Conservation (phyloP, 345 rosid genomes). For the Gossypium sturtianum region DNA sequence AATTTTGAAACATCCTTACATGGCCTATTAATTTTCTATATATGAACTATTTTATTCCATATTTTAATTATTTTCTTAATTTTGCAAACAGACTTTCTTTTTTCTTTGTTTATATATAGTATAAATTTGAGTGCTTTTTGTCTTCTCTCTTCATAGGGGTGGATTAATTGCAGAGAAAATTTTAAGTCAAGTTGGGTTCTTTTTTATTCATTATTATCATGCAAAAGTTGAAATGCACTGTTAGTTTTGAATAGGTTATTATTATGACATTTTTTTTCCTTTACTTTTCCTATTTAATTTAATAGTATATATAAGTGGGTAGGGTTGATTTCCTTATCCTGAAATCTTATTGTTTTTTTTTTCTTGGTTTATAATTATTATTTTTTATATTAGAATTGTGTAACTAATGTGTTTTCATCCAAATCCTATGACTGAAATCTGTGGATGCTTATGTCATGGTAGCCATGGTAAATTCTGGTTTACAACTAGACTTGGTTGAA, state of each 20-base stretch:
- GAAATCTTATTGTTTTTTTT: background rate
- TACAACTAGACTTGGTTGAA: background rate
- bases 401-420: background rate
- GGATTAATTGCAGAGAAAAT: constrained; percentile 4
- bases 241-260: background rate
- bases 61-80: background rate
- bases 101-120: background rate
- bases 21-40: background rate
- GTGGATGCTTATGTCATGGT: background rate
- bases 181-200: constrained; percentile 16
- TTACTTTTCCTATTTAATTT: background rate
- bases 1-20: background rate
- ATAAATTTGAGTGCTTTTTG: constrained; percentile 1
- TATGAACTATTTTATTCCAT: background rate
- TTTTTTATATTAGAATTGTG: background rate
- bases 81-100: background rate
- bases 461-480: background rate
- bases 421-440: background rate
- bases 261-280: background rate
- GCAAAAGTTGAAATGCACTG: constrained; percentile 14
- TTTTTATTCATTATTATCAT: constrained; percentile 4
- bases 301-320: background rate
- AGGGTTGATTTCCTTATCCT: background rate
- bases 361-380: background rate
- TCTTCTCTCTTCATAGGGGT: constrained; percentile 1